These are phyloP conservation scores for Tuber calosporum DNA, from an alignment of 495 filamentous ascomycete genomes.

Conservation along the genomic window DNA sequence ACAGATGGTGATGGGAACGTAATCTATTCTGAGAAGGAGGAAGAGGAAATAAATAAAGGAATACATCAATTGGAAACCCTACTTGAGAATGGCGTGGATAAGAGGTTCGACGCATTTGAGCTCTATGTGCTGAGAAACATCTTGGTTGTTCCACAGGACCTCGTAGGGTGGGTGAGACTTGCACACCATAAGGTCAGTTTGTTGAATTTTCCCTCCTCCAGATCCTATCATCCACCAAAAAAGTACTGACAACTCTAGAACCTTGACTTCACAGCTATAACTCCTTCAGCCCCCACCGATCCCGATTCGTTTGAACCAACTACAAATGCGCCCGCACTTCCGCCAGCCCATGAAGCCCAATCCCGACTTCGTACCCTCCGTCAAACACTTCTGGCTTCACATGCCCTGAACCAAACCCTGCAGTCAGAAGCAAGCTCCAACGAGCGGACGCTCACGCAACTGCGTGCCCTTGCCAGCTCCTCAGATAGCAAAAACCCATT, in stretches of 20 bases:
- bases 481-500: conserved; percentile 41
- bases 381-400: conserved; percentile 70
- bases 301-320: conserved; percentile 16
- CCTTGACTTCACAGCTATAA: conserved; percentile 22
- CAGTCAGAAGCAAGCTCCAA: conserved; percentile 70
- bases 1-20: conserved; percentile 52
- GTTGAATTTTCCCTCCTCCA: conserved; percentile 27
- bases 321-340: conserved; percentile 14
- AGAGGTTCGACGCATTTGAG: conserved; percentile 72
- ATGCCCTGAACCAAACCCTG: conserved; percentile 68
- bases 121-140: conserved; percentile 84
- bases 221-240: conserved; percentile 12
- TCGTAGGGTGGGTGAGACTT: conserved; percentile 69
- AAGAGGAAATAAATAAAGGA: conserved; percentile 77
- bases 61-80: conserved; percentile 89
- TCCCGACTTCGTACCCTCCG: conserved; percentile 59
- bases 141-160: conserved; percentile 63
- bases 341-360: conserved; percentile 50
- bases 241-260: conserved; percentile 17
- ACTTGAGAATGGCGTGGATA: conserved; percentile 72
- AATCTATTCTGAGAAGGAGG: conserved; percentile 48
- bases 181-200: conserved; percentile 72
- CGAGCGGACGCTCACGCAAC: conserved; percentile 58
- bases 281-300: conserved; percentile 12
- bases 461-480: conserved; percentile 53